Evolutionary conservation across 2,329 filamentous ascomycete species (phyloP).

Genomic region (Ceratocystis diversiconidia): DNA sequence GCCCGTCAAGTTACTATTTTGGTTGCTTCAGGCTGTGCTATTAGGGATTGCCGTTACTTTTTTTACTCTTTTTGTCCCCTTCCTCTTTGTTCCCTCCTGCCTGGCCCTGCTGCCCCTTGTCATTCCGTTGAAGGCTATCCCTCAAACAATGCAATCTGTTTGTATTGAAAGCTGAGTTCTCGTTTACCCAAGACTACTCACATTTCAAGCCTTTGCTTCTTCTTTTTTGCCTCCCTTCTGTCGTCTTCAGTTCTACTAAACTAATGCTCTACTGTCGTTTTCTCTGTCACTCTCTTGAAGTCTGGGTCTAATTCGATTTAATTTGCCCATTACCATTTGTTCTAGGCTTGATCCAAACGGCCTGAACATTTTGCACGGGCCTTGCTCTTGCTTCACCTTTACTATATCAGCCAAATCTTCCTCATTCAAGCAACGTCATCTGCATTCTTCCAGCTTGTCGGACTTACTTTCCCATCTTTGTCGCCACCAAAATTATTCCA

Average conservation of each 20-base stretch:
- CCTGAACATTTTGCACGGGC: constrained; percentile 1
- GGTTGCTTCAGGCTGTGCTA: constrained; percentile 1
- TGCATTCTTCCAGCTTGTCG: background rate
- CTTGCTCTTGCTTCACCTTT: background rate
- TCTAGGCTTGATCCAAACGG: background rate
- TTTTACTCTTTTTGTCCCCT: background rate
- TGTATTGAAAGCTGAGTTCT: background rate
- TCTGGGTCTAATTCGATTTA: too few relatives aligned
- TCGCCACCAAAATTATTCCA: background rate
- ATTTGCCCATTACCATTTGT: background rate
- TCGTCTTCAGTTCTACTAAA: background rate
- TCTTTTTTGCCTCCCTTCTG: background rate
- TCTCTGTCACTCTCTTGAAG: too few relatives aligned
- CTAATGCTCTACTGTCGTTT: too few relatives aligned
- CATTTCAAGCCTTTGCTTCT: background rate
- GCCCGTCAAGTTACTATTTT: constrained; percentile 4
- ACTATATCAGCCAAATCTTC: background rate
- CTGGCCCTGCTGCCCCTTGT: background rate
- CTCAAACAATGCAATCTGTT: background rate
- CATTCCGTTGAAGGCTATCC: background rate
- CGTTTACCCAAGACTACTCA: background rate
- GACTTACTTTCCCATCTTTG: background rate
- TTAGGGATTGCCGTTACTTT: constrained; percentile 2
- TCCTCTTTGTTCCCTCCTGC: background rate
- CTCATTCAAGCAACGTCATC: background rate